Base-by-base conservation (phyloP, 768 basidiomycete genomes). In the Lactarius psammicola region DNA sequence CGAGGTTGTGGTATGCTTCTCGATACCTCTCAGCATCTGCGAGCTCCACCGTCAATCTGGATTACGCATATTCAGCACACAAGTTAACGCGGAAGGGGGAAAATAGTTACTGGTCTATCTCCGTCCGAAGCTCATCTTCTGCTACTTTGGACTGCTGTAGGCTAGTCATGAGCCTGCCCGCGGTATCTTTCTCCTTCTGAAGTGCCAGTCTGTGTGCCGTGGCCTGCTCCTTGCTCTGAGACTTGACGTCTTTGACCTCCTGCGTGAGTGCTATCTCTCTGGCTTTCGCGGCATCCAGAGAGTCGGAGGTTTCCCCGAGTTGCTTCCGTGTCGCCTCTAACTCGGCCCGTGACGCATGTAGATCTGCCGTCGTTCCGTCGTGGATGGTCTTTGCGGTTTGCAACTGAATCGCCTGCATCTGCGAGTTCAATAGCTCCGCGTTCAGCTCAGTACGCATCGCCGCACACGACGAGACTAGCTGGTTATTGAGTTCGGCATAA, bases 121-220 rank as follows among this genome's bases (percentile, higher is more conserved):
- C 92, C 31, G 81, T 81, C 38, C 84, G 80, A 60, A 95, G 79
- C 4, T 81, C 83, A 36, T 86, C 86, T 73, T 94, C 90, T 4
- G 87, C 85, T 67, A 82, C 81, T 69, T 85, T 82, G 66, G 76
- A 80, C 75, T 84, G 83, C 67, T 85, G 81, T 38, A 87, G 73
- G 6, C 83, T 78, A 18, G 74, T 73, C 0, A 81, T 80, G 42
- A 90, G 74, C 28, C 82, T 78, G 64, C 84, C 80, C 10, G 78
- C 72, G 0, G 77, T 68, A 31, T 85, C 74, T 62, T 71, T 73
- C 68, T 79, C 77, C 38, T 71, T 70, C 56, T 69, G 68, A 46
- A 76, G 60, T 1, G 59, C 66, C 42, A 75, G 72, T 56, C 74
- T 72, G 33, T 71, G 64, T 55, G 74, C 75, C 8, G 74, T 75